Evolutionary conservation across 2,329 filamentous ascomycete species (phyloP).

Genomic region (Leptographium procerum): DNA sequence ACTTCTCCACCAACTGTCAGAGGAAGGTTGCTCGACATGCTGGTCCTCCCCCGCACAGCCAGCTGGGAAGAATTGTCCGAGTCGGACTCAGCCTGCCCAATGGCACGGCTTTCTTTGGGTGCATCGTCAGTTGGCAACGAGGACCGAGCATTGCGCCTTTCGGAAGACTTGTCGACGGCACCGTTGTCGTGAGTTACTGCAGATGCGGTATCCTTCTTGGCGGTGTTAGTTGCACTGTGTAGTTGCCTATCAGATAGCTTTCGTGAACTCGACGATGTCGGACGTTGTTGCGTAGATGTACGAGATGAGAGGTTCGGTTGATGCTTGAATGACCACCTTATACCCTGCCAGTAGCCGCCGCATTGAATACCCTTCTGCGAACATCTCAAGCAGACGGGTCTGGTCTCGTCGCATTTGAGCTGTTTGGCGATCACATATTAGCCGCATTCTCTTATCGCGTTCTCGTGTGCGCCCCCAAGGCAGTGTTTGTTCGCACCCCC

Average conservation of each 20-base stretch:
- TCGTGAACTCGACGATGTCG: background rate
- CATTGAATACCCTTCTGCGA: constrained; percentile 16
- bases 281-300: background rate
- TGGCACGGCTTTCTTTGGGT: background rate
- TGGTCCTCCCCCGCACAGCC: background rate
- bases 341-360: constrained; percentile 18
- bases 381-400: constrained; percentile 17
- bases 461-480: background rate
- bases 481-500: background rate
- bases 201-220: background rate
- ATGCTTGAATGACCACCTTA: constrained; percentile 29
- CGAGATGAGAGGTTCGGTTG: constrained; percentile 13
- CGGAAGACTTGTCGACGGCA: background rate
- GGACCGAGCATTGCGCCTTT: background rate
- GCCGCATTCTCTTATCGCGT: background rate
- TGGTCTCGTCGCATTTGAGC: constrained; percentile 20
- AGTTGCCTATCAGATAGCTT: background rate
- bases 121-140: background rate
- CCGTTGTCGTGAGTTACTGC: no score
- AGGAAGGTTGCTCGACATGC: background rate
- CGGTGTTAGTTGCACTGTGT: no score
- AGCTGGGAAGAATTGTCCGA: background rate
- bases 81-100: background rate
- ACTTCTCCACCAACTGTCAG: background rate
- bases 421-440: background rate